These are phyloP conservation scores for Picea abies DNA, from an alignment of 83 land plant genomes.

Conservation along the genomic window DNA sequence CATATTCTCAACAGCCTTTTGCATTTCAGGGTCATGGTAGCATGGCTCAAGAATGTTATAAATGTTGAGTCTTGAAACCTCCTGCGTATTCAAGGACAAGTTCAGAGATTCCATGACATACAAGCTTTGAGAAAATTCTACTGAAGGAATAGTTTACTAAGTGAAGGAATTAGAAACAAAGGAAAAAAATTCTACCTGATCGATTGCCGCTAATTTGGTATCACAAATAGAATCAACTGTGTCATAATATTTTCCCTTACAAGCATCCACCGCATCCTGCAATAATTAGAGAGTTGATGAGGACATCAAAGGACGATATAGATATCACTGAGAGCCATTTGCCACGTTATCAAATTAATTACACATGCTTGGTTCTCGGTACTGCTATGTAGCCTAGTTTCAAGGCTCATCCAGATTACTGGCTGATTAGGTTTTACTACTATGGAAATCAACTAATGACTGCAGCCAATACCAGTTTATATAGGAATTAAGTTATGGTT, in stretches of 20 bases:
- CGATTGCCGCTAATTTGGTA: conserved; percentile 44
- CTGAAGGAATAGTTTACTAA: neutral
- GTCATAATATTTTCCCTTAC: conserved; percentile 75
- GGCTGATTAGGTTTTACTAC: neutral
- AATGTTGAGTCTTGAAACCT: too few relatives aligned
- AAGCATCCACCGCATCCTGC: conserved; percentile 60
- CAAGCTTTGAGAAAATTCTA: neutral
- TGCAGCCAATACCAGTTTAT: neutral
- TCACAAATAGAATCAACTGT: conserved; percentile 39
- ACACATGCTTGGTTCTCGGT: neutral
- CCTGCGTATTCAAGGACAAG: neutral
- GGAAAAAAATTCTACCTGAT: conserved; percentile 36
- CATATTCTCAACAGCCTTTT: too few relatives aligned
- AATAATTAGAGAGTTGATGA: neutral
- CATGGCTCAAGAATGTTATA: too few relatives aligned
- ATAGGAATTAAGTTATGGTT: neutral
- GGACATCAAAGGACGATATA: neutral
- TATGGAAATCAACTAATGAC: neutral
- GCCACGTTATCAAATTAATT: neutral
- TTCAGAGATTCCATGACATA: neutral
- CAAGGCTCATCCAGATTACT: neutral
- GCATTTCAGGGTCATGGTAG: too few relatives aligned
- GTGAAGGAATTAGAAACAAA: neutral
- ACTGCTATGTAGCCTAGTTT: neutral
- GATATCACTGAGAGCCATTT: neutral